Base-by-base conservation (phyloP, 192 early-diverging fungal species). In the Fimicolochytrium jonesii region DNA sequence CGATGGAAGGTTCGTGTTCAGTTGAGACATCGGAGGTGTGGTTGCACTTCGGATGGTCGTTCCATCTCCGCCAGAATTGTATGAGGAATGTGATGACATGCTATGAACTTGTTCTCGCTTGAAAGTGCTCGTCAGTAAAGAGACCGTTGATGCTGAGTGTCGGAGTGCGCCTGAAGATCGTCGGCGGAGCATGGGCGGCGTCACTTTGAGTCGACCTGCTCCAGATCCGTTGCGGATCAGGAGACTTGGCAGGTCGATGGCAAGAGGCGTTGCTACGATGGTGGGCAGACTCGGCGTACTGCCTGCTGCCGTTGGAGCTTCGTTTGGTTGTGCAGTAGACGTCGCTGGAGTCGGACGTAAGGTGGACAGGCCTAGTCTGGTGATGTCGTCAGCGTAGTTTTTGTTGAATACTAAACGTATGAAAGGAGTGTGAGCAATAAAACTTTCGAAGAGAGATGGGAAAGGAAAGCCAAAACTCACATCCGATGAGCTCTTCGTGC, bases 321-420 rank as follows among this genome's bases (percentile, higher is more conserved):
- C 53, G 33, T 34, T 55, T 3, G 26, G 36, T 20, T 28, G 17
- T 10, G 39, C 42, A 25, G 20, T 3, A 20, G 20, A 10, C 25
- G 35, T 35, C 3, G 43, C 15, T 1, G 30, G 20, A 28, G 45
- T 42, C 22, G 65, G 31, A 20, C 49, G 48, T 23, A 61, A 29
- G 0, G 50, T 34, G 10, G 42, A 26, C 18, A 67, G 57, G 10
- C 67, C 56, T 28, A 77, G 44, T 17, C 59, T 44, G 13, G 39
- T 10, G 29, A 88, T 86, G 62, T 89, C 87, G n/a, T 77, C 78
- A 25, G 61, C 74, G 65, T 86, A 89, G 47, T 83, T 89, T 55
- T 77, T 80, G n/a, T 77, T 43, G 72, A 81, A 89, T 20, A 82
- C n/a, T 39, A 39, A 39, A 39, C 83, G 84, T 17, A 5, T n/a